A percentile compares a stretch with the other conserved stretches of the same genome.
Evolutionary conservation across 2,329 filamentous ascomycete genomes (phyloP).

Genomic region (Trichoderma brevicompactum): DNA sequence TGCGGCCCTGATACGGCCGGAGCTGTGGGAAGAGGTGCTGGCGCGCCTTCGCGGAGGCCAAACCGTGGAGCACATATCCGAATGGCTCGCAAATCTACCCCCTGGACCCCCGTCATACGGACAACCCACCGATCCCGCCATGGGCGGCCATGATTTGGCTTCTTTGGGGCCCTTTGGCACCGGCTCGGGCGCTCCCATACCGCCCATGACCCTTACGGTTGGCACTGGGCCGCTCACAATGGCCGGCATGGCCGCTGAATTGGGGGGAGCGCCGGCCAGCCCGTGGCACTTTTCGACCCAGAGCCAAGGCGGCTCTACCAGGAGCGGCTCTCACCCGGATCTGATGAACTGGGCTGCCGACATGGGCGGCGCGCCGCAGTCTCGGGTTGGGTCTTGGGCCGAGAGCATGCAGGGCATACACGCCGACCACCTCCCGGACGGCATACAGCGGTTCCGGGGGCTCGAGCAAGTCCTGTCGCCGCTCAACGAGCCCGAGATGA

Average conservation of each 20-base stretch:
- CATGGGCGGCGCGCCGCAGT: conserved; percentile 46
- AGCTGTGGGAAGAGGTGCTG: conserved; percentile 60
- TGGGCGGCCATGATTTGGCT: conserved; percentile 29
- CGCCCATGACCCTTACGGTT: conserved; percentile 41
- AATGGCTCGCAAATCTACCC: conserved; percentile 50
- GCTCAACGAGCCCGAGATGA: conserved; percentile 49
- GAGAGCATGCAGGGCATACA: conserved; percentile 45
- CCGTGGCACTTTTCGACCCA: conserved; percentile 55
- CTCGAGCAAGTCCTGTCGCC: conserved; percentile 56
- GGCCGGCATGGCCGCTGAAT: conserved; percentile 43
- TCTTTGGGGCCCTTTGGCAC: conserved; percentile 39
- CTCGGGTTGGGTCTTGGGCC: conserved; percentile 56
- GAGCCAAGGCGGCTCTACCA: conserved; percentile 52
- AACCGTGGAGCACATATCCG: conserved; percentile 58
- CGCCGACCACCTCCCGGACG: conserved; percentile 40
- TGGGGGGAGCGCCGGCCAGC: conserved; percentile 45
- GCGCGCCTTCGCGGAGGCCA: conserved; percentile 58
- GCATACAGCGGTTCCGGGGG: conserved; percentile 44
- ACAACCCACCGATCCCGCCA: conserved; percentile 29
- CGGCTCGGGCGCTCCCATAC: conserved; percentile 32
- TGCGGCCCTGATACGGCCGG: conserved; percentile 55
- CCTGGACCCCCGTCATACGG: conserved; percentile 34
- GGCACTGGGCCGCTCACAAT: conserved; percentile 39
- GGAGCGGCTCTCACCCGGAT: conserved; percentile 54
- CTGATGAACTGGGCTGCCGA: conserved; percentile 53